phyloP scores from a whole-genome alignment of 2,329 filamentous ascomycete genomes.

The Trichoderma koningiopsis region DNA sequence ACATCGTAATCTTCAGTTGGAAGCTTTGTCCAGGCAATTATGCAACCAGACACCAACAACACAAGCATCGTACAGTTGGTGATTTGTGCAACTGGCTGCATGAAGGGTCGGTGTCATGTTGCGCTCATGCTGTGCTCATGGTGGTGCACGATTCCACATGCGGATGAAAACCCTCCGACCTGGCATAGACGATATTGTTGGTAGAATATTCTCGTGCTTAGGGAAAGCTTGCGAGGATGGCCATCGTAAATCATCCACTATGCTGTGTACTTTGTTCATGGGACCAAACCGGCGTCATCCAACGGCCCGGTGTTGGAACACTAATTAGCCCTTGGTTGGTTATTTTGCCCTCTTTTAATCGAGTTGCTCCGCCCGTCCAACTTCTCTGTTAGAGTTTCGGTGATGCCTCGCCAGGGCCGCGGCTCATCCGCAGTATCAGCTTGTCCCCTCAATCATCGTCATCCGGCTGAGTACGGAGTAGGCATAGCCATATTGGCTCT shows the following conservation, averaged over 20 bases:
- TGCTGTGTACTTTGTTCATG: background rate
- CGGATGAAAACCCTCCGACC: background rate
- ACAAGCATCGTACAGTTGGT: background rate
- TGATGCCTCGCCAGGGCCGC: background rate
- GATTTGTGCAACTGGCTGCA: background rate
- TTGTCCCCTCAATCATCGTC: background rate
- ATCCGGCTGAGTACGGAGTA: background rate
- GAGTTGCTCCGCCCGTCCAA: background rate
- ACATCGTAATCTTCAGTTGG: background rate
- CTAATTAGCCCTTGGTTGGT: background rate
- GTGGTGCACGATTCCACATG: background rate
- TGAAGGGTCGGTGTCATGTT: background rate
- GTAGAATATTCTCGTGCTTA: background rate
- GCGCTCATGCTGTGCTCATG: background rate
- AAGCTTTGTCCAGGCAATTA: background rate
- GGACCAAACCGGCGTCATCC: background rate
- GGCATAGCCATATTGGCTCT: background rate
- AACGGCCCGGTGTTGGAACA: background rate
- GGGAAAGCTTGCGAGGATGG: background rate
- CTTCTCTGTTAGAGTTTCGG: background rate
- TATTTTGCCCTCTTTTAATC: background rate
- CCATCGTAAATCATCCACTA: background rate
- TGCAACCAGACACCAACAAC: background rate
- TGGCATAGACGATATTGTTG: background rate
- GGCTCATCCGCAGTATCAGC: background rate